These are phyloP conservation scores for Globomyces pollinis-pini DNA, from an alignment of 192 early-diverging fungal species.

Conservation along the genomic window DNA sequence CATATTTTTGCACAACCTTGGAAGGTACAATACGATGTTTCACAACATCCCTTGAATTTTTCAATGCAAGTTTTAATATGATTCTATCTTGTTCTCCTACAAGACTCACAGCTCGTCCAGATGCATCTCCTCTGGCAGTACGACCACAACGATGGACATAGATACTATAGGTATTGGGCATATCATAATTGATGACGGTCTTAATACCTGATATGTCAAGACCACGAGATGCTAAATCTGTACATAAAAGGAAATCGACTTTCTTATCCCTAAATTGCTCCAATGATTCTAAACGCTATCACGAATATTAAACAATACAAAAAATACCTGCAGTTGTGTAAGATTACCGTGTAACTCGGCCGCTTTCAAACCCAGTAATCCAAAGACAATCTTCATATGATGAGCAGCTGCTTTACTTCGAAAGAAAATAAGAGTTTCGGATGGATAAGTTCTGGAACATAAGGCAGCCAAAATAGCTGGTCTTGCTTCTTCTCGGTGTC, in stretches of 20 bases:
- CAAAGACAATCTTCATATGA: constrained; percentile 98
- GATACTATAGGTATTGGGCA: constrained; percentile 85
- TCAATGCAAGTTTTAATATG: constrained; percentile 86
- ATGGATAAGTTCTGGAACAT: constrained; percentile 72
- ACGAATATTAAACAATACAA: constrained; percentile 21
- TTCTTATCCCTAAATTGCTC: constrained; percentile 82
- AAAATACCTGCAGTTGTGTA: constrained; percentile 70
- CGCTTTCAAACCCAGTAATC: constrained; percentile 74
- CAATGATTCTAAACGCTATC: constrained; percentile 79
- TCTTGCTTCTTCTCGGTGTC: constrained; percentile 74
- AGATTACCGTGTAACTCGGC: constrained; percentile 95
- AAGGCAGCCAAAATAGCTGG: constrained; percentile 80
- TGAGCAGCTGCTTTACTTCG: constrained; percentile 88
- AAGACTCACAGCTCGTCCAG: constrained; percentile 81
- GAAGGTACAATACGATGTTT: constrained; percentile 84
- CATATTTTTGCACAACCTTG: constrained; percentile 69
- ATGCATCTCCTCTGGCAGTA: constrained; percentile 86
- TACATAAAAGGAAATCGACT: constrained; percentile 86
- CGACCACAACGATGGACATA: constrained; percentile 95
- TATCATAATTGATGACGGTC: constrained; percentile 97
- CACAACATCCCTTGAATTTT: constrained; percentile 67
- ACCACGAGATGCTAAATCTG: constrained; percentile 93
- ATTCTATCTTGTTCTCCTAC: constrained; percentile 90
- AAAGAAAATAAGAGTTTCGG: constrained; percentile 87
- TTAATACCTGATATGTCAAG: constrained; percentile 95